Base-by-base conservation (phyloP, 2,329 filamentous ascomycete genomes). In the Rugonectria rugulosa region DNA sequence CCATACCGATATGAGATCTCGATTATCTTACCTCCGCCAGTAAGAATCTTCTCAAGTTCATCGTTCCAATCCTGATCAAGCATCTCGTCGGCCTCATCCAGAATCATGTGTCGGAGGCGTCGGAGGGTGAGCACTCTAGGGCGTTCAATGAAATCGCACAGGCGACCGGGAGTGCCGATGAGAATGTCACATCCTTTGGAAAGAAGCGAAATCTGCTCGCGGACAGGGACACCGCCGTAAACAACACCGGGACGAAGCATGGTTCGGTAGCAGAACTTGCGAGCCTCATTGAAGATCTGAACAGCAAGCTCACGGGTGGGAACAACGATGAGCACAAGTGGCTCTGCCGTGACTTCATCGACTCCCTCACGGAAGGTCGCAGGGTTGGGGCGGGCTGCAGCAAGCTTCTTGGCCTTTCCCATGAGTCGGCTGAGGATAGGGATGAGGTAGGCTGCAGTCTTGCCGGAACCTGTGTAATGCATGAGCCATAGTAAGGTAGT, bases 71-170 rank as follows among this genome's bases (percentile, higher is more conserved):
- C 90, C 2, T 79, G 70, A 1, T 88, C 81, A 0, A 99, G 82
- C 81, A 99, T 88, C 77, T 99, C 94, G 69, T 99, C 95, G 1
- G 95, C 95, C 71, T 99, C 95, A 57, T 98, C 95, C 59, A 99
- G 88, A 61, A 98, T 85, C 62, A 85, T 85, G 75, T 88, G 95
- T 75, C 88, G 88, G 57, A 97, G 82, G 34, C 94, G 90, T 19
- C 81, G 81, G 46, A 97, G 79, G 0, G 88, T 90, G 2, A 97
- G 76, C 12, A 89, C 68, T 14, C 87, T 73, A 0, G 87, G 85
- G 26, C 88, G 86, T 34, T 87, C 78, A 77, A 98, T 92, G 68
- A 98, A 90, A 67, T 97, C 91, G 42, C 87, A 78, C 2, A 99
- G 81, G 40, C 95, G 90, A 51, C 95, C 95, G 5, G 94, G 92